phyloP scores from a whole-genome alignment of 129 eudicot genomes.

The Artemisia tridentata region DNA sequence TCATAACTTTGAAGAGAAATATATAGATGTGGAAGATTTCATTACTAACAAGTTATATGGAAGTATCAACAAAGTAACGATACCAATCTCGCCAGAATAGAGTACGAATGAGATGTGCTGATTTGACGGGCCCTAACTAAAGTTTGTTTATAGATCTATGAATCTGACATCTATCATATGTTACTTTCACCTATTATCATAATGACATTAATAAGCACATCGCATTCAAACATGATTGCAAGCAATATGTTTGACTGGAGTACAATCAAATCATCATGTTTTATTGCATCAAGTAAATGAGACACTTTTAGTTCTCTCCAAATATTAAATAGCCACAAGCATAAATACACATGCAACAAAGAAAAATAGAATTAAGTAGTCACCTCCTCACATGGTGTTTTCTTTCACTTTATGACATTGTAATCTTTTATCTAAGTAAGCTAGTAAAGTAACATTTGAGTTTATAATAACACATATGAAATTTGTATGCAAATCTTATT shows the following conservation, averaged over 20 bases:
- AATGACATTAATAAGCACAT: slow-evolving; percentile 17
- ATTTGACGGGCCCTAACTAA: neutral
- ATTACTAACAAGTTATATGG: too few relatives aligned
- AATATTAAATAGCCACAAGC: slow-evolving; percentile 18
- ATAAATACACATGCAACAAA: slow-evolving; percentile 16
- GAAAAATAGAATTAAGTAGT: neutral
- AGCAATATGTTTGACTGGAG: slow-evolving; percentile 27
- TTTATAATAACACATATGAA: too few relatives aligned
- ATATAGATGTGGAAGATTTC: too few relatives aligned
- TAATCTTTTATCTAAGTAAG: neutral
- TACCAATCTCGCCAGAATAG: too few relatives aligned
- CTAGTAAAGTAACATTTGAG: neutral
- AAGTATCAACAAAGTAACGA: too few relatives aligned
- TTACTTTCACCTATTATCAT: slow-evolving; percentile 7
- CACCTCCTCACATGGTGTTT: slow-evolving; percentile 15
- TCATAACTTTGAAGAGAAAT: too few relatives aligned
- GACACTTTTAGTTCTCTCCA: slow-evolving; percentile 6
- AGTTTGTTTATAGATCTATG: neutral
- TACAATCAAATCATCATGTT: slow-evolving; percentile 28
- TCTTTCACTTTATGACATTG: neutral
- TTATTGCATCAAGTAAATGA: slow-evolving; percentile 17
- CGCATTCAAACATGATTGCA: slow-evolving; percentile 16
- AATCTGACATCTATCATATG: neutral
- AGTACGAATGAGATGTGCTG: too few relatives aligned
- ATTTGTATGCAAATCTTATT: too few relatives aligned